A percentile compares a stretch with the other conserved stretches of the same genome.
phyloP scores from a whole-genome alignment of 768 basidiomycete genomes.

The Gymnopilus dilepis region DNA sequence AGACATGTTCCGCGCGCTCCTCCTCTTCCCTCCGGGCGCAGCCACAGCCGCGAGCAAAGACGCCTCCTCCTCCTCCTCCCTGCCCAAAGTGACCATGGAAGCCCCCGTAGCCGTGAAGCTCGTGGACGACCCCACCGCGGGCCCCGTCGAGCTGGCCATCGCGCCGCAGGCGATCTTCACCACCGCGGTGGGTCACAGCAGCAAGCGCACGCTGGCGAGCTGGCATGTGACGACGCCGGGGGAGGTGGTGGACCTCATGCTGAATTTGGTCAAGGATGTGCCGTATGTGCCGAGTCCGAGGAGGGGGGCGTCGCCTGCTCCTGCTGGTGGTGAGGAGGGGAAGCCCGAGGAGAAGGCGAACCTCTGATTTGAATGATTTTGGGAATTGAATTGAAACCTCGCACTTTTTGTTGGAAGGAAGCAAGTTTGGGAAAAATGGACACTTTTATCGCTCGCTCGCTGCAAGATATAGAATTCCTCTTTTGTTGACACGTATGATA shows the following conservation, averaged over 20 bases:
- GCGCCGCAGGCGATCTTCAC: constrained; percentile 81
- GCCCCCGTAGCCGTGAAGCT: constrained; percentile 61
- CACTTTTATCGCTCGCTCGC: not conserved
- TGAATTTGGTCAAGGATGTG: constrained; percentile 56
- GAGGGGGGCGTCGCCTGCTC: constrained; percentile 4
- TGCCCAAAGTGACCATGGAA: constrained; percentile 51
- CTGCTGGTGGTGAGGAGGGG: not conserved
- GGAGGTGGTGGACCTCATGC: constrained; percentile 84
- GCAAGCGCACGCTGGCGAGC: constrained; percentile 86
- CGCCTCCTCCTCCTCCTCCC: not conserved
- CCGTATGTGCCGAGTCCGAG: constrained; percentile 25
- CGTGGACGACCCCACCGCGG: constrained; percentile 50
- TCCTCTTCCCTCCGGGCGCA: constrained; percentile 58
- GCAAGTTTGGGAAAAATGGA: not conserved
- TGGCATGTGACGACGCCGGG: constrained; percentile 93
- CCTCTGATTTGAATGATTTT: not conserved
- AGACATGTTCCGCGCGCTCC: constrained; percentile 96
- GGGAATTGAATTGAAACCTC: not conserved
- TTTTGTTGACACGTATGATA: not conserved
- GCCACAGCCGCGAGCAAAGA: too few relatives aligned
- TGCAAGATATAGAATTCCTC: constrained; percentile 2
- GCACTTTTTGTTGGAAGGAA: not conserved
- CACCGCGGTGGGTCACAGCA: constrained; percentile 89
- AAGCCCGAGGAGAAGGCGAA: constrained; percentile 10
- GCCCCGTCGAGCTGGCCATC: constrained; percentile 66